Evolutionary conservation across 768 basidiomycete species (phyloP).

Genomic region (Naganishia randhawae): DNA sequence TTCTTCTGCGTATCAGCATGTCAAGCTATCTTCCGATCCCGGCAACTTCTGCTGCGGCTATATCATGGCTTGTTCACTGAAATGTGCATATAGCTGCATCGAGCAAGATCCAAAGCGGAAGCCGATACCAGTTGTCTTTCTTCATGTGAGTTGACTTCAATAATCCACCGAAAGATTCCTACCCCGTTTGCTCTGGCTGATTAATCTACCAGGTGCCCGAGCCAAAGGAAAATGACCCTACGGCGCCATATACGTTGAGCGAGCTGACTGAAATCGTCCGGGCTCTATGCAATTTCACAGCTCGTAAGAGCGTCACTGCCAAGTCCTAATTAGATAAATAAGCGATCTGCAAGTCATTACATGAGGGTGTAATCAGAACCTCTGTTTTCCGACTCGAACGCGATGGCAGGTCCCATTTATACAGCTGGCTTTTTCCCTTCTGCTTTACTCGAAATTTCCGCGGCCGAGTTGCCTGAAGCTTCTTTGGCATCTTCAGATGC

Average conservation of each 20-base stretch:
- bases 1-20: background rate
- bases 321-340: background rate
- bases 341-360: background rate
- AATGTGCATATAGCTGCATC: background rate
- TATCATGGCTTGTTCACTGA: constrained; percentile 10
- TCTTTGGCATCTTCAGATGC: constrained; percentile 9
- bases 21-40: constrained; percentile 14
- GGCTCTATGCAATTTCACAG: constrained; percentile 4
- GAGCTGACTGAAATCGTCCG: constrained; percentile 17
- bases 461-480: background rate
- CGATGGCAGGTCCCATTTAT: background rate
- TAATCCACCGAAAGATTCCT: background rate
- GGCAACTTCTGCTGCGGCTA: constrained; percentile 17
- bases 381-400: background rate
- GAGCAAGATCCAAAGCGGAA: background rate
- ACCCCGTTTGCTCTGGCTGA: background rate
- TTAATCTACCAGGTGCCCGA: background rate
- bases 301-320: background rate
- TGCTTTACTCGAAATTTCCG: constrained; percentile 4
- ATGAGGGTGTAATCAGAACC: background rate
- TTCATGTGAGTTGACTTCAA: constrained; percentile 8
- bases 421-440: constrained; percentile 8
- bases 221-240: constrained; percentile 1
- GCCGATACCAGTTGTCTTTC: constrained; percentile 8
- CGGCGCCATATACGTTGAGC: constrained; percentile 8